A percentile compares a stretch with the other conserved stretches of the same genome.
Evolutionary conservation across 305 asterid species (phyloP).

Genomic region (Withania somnifera): DNA sequence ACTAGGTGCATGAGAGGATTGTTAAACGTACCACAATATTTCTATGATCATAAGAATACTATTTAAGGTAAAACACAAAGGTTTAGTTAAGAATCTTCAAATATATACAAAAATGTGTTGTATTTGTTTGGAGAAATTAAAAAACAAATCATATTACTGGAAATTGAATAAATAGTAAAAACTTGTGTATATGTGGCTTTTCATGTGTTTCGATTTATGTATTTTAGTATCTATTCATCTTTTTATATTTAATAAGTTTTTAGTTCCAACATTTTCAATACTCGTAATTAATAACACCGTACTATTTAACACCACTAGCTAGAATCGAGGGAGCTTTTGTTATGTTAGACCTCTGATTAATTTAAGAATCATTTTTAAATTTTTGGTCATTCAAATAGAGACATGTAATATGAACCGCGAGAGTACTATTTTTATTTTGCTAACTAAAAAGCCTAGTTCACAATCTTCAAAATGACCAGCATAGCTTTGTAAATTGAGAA

Average conservation of each 20-base stretch:
- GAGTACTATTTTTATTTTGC: not conserved
- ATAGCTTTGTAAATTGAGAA: too few species aligned
- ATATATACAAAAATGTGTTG: not conserved
- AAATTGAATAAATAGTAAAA: not conserved
- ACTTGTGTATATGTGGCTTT: not conserved
- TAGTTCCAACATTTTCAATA: too few species aligned
- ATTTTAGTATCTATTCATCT: too few species aligned
- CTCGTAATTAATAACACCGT: not conserved
- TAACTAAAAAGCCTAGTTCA: not conserved
- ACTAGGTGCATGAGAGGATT: not conserved
- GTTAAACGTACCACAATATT: not conserved
- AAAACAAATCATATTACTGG: not conserved
- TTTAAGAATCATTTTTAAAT: not conserved
- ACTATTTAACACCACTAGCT: too few species aligned
- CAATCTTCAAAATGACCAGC: not conserved
- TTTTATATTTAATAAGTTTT: too few species aligned
- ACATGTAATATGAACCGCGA: not conserved
- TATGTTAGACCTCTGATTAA: not conserved
- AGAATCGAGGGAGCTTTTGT: too few species aligned
- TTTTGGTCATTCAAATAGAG: not conserved
- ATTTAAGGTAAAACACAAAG: not conserved
- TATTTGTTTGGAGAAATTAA: not conserved
- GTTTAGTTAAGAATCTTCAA: not conserved
- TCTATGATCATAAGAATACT: not conserved
- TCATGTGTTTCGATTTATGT: too few species aligned